Evolutionary conservation across 805 yeast species (phyloP).

Genomic region (Yamadazyma olivae): DNA sequence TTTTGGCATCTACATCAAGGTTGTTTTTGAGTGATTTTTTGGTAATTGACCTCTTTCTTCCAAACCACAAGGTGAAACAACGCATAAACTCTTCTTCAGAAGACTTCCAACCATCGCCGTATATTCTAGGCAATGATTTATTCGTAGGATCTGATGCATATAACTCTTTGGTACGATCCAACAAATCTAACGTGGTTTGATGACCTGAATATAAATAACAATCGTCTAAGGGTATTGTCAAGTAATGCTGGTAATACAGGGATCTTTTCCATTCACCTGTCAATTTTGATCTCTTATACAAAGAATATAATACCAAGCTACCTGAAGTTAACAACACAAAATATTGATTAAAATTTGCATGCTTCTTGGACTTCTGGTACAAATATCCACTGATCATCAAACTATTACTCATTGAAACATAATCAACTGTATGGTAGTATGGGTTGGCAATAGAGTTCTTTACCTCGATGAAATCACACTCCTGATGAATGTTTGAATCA

Average conservation of each 20-base stretch:
- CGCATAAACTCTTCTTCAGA: slow-evolving; percentile 72
- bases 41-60: slow-evolving; percentile 51
- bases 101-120: slow-evolving; percentile 81
- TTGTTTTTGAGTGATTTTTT: slow-evolving; percentile 1
- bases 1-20: slow-evolving; percentile 19
- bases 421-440: slow-evolving; percentile 49
- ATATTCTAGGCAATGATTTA: slow-evolving; percentile 64
- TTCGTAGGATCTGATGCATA: slow-evolving; percentile 53
- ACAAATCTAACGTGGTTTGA: slow-evolving; percentile 54
- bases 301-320: slow-evolving; percentile 54
- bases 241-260: slow-evolving; percentile 48
- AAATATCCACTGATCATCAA: slow-evolving; percentile 64
- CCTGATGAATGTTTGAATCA: slow-evolving; percentile 52
- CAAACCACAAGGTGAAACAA: slow-evolving; percentile 85
- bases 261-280: slow-evolving; percentile 46
- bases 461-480: slow-evolving; percentile 44
- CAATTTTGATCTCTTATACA: slow-evolving; percentile 43
- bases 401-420: slow-evolving; percentile 56
- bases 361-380: slow-evolving; percentile 68
- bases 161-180: slow-evolving; percentile 42
- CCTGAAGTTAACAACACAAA: slow-evolving; percentile 72
- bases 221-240: slow-evolving; percentile 59
- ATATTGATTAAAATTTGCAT: slow-evolving; percentile 58
- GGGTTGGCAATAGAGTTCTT: slow-evolving; percentile 54
- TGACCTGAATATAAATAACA: slow-evolving; percentile 78